Conservation (phyloP, 257 asterid species). For the Primulina eburnea region DNA sequence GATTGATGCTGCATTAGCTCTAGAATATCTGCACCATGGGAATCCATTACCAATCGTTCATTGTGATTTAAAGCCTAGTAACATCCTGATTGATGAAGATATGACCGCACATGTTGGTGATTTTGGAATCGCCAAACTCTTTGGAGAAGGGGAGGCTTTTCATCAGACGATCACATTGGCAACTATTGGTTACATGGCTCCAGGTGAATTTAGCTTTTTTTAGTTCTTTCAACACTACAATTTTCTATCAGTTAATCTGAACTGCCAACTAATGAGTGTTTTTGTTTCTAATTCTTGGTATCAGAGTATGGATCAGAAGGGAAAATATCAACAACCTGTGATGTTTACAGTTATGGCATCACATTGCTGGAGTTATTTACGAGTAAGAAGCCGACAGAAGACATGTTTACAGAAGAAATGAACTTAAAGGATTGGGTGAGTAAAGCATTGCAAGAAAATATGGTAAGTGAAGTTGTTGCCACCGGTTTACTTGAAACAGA, state of each 20-base stretch:
- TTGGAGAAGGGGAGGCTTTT: constrained; percentile 3
- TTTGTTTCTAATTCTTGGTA: background rate
- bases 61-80: constrained; percentile 16
- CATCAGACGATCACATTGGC: constrained; percentile 4
- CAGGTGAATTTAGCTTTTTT: background rate
- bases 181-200: constrained; percentile 18
- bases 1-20: constrained; percentile 13
- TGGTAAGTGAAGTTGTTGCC: background rate
- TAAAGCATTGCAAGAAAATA: background rate
- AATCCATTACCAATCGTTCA: background rate
- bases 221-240: background rate
- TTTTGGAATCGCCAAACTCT: constrained; percentile 17
- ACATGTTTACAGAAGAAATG: constrained; percentile 5
- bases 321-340: constrained; percentile 2
- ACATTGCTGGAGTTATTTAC: constrained; percentile 16
- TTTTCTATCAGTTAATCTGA: too few species aligned
- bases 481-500: background rate
- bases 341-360: constrained; percentile 18
- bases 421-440: constrained; percentile 11
- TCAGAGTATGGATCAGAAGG: constrained; percentile 16
- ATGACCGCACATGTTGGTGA: constrained; percentile 15
- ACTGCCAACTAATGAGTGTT: too few species aligned
- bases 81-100: constrained; percentile 5
- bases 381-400: constrained; percentile 10
- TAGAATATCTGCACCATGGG: constrained; percentile 20